Conservation (phyloP, 805 yeast genomes). For the Teunomyces pallodes region DNA sequence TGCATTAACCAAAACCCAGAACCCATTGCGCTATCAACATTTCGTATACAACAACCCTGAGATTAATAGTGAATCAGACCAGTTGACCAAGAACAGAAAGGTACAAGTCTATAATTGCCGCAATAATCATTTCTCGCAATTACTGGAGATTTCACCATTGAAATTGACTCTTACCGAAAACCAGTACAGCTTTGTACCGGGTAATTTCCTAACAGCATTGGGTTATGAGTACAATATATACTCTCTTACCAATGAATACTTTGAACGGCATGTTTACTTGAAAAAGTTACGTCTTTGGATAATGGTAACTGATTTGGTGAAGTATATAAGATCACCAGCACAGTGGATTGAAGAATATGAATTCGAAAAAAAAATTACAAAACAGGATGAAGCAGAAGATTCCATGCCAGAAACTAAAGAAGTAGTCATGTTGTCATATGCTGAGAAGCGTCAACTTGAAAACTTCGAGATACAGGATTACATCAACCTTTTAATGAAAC, state of each 20-base stretch:
- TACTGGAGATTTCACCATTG: conserved; percentile 20
- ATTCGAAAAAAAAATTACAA: background rate
- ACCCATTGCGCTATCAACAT: conserved; percentile 16
- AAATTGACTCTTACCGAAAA: conserved; percentile 12
- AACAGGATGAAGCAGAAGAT: background rate
- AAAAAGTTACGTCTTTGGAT: conserved; percentile 37
- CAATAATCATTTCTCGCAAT: conserved; percentile 28
- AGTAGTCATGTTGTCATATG: background rate
- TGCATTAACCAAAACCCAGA: conserved; percentile 28
- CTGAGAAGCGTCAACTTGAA: background rate
- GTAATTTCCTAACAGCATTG: conserved; percentile 22
- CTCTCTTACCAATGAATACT: conserved; percentile 22
- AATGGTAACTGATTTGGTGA: conserved; percentile 19
- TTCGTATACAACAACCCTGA: conserved; percentile 7
- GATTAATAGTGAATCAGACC: conserved; percentile 4
- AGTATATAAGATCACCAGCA: conserved; percentile 22
- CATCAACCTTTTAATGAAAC: conserved; percentile 19
- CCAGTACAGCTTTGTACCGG: conserved; percentile 30
- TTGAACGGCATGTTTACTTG: conserved; percentile 23
- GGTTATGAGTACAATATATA: conserved; percentile 25
- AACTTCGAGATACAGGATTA: conserved; percentile 3
- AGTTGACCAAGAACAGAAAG: conserved; percentile 6
- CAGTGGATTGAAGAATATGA: conserved; percentile 17
- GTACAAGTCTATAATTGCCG: conserved; percentile 38
- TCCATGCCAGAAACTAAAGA: background rate